Conservation (phyloP, 2,329 filamentous ascomycete species). For the Ceratocystis papillata region DNA sequence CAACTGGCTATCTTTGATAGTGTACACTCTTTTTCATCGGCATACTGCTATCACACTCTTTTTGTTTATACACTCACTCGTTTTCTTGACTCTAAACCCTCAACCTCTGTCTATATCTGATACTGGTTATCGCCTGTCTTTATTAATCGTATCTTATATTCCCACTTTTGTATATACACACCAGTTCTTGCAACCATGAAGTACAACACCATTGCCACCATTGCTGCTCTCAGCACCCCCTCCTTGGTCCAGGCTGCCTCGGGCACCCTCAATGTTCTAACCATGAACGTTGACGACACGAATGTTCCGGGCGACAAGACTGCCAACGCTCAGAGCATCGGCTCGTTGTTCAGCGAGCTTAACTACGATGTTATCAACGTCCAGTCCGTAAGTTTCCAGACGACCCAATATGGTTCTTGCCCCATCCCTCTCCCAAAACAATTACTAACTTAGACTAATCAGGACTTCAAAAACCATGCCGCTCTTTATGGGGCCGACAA, state of each 20-base stretch:
- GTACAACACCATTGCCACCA: conserved; percentile 18
- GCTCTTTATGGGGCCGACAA: conserved; percentile 50
- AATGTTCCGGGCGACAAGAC: conserved; percentile 52
- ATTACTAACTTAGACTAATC: conserved; percentile 8
- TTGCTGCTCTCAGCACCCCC: conserved; percentile 19
- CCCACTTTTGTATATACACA: neutral
- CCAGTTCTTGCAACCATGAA: conserved; percentile 15
- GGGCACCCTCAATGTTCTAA: conserved; percentile 40
- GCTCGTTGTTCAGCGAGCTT: conserved; percentile 44
- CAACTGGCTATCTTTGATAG: neutral
- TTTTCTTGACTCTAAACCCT: neutral
- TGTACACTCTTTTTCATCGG: conserved; percentile 5
- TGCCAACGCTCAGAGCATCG: conserved; percentile 47
- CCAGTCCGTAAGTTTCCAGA: conserved; percentile 43
- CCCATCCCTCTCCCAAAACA: neutral
- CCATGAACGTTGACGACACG: conserved; percentile 53
- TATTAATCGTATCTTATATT: neutral
- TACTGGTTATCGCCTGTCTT: neutral
- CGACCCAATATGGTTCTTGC: neutral
- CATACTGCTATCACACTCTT: too few relatives aligned
- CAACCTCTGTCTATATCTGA: neutral
- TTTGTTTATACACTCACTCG: neutral
- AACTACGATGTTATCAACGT: conserved; percentile 53
- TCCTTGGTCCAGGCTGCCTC: conserved; percentile 21
- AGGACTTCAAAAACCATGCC: conserved; percentile 58